Conservation (phyloP, 176 grass and related monocot genomes). For the Neostapfia colusana region DNA sequence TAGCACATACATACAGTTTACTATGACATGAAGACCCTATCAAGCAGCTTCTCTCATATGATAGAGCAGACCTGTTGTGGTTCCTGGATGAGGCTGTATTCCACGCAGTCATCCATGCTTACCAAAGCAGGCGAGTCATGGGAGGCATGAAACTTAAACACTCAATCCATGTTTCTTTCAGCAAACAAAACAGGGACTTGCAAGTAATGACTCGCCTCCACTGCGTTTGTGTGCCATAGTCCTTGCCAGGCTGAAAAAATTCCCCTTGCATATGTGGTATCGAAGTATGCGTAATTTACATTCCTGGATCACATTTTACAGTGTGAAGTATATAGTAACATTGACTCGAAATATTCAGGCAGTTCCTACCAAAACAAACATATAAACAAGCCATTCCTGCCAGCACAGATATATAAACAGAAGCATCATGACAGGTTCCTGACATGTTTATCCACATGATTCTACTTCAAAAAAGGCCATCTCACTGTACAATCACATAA, state of each 20-base stretch:
- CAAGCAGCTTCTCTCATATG: slow-evolving; percentile 39
- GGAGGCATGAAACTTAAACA: too few relatives aligned
- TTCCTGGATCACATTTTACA: slow-evolving; percentile 16
- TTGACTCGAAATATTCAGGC: not conserved
- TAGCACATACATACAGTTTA: not conserved
- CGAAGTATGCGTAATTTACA: not conserved
- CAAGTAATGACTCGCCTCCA: not conserved
- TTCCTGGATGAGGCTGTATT: slow-evolving; percentile 14
- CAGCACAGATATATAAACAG: not conserved
- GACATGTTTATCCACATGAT: slow-evolving; percentile 26
- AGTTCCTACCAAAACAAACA: slow-evolving; percentile 2
- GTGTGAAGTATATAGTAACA: not conserved
- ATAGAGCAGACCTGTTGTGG: too few relatives aligned
- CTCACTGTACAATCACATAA: slow-evolving; percentile 33
- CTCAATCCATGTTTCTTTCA: too few relatives aligned
- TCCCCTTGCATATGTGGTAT: not conserved
- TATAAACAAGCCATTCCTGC: not conserved
- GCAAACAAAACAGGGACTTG: too few relatives aligned
- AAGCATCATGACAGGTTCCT: not conserved
- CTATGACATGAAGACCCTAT: slow-evolving; percentile 8
- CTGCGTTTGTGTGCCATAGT: not conserved
- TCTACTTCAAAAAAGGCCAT: not conserved
- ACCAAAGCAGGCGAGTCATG: too few relatives aligned
- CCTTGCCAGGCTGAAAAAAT: not conserved
- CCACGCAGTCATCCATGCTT: not conserved